These are phyloP conservation scores for Byssoonygena ceratinophila DNA, from an alignment of 2,329 filamentous ascomycete genomes.

Conservation along the genomic window DNA sequence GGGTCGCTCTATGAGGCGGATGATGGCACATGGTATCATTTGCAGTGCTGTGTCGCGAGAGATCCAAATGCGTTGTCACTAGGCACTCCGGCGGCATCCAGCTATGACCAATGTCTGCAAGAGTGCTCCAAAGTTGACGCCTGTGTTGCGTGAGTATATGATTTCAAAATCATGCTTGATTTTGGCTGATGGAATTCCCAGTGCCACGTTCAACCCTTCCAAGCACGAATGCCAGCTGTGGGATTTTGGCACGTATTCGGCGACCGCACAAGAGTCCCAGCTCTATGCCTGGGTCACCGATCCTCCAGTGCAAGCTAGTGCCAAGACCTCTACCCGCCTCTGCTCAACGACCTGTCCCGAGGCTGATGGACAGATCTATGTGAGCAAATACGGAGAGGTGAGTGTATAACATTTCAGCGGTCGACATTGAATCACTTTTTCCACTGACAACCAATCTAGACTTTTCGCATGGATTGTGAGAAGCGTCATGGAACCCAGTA, in stretches of 20 bases:
- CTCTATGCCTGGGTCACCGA: neutral
- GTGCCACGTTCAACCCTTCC: neutral
- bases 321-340: neutral
- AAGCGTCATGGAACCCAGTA: neutral
- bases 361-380: neutral
- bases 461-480: neutral
- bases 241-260: neutral
- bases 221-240: neutral
- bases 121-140: neutral
- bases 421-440: neutral
- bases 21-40: neutral
- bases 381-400: neutral
- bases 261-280: neutral
- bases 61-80: neutral
- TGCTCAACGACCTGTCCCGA: neutral
- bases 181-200: neutral
- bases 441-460: neutral
- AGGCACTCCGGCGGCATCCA: neutral
- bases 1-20: neutral
- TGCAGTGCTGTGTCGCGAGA: neutral
- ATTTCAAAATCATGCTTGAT: too few species aligned
- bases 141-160: neutral
- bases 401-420: neutral
- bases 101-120: neutral
- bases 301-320: neutral